Evolutionary conservation across 2,329 filamentous ascomycete genomes (phyloP).

Genomic region (Claviceps purpurea): DNA sequence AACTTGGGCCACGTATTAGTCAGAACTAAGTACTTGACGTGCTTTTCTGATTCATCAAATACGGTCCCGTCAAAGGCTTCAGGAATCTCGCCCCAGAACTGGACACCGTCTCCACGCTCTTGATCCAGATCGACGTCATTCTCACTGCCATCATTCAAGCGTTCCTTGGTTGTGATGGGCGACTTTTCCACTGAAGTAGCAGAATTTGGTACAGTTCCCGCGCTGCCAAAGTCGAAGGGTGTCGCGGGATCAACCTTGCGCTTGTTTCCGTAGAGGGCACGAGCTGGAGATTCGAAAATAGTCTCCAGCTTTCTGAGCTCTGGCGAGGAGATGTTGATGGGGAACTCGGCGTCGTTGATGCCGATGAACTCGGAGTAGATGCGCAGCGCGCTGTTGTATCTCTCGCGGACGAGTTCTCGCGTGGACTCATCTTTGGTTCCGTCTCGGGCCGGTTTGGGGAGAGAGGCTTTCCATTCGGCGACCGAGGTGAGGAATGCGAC

Average conservation of each 20-base stretch:
- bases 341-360: slow-evolving; percentile 45
- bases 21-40: slow-evolving; percentile 52
- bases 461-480: slow-evolving; percentile 37
- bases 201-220: not conserved
- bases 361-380: slow-evolving; percentile 51
- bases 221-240: slow-evolving; percentile 19
- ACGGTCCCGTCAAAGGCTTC: slow-evolving; percentile 33
- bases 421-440: slow-evolving; percentile 10
- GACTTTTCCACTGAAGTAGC: not conserved
- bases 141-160: not conserved
- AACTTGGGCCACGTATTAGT: slow-evolving; percentile 57
- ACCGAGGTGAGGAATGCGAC: slow-evolving; percentile 52
- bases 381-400: slow-evolving; percentile 43
- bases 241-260: slow-evolving; percentile 22
- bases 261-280: slow-evolving; percentile 25
- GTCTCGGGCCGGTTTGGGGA: slow-evolving; percentile 13
- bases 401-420: slow-evolving; percentile 24
- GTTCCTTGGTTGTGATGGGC: not conserved
- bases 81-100: slow-evolving; percentile 30
- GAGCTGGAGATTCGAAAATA: slow-evolving; percentile 40
- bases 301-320: slow-evolving; percentile 37
- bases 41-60: slow-evolving; percentile 46
- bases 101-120: slow-evolving; percentile 4
- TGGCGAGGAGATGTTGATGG: slow-evolving; percentile 47
- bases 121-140: not conserved